Evolutionary conservation across 176 grass and related monocot species (phyloP).

Genomic region (Phoenix dactylifera): DNA sequence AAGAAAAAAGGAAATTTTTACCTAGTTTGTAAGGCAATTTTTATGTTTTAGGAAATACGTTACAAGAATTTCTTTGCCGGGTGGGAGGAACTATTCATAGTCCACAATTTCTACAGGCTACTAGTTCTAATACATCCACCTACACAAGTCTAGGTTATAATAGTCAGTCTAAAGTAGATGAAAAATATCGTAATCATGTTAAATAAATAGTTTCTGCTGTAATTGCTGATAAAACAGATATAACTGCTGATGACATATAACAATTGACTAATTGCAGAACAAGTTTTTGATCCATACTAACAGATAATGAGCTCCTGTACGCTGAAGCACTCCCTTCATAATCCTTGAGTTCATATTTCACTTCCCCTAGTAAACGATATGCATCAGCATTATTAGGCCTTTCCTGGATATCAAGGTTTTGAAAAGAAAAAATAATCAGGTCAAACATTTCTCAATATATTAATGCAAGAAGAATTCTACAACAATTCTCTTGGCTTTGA

Average conservation of each 20-base stretch:
- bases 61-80: no score
- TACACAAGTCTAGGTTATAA: no score
- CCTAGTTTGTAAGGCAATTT: neutral
- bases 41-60: no score
- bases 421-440: constrained; percentile 17
- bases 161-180: no score
- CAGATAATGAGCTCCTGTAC: constrained; percentile 59
- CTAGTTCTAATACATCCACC: no score
- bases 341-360: constrained; percentile 93
- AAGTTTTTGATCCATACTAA: constrained; percentile 24
- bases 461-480: neutral
- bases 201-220: neutral
- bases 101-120: no score
- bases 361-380: constrained; percentile 80
- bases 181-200: neutral
- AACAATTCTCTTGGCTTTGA: neutral
- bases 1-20: neutral
- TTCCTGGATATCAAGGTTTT: constrained; percentile 46
- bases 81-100: no score
- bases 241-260: constrained; percentile 14
- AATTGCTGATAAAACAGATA: neutral
- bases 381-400: constrained; percentile 73
- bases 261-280: constrained; percentile 4
- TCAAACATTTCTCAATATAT: constrained; percentile 7
- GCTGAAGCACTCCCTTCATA: constrained; percentile 75